phyloP scores from a whole-genome alignment of 208 protist genomes.

The Trypanosoma rangeli region DNA sequence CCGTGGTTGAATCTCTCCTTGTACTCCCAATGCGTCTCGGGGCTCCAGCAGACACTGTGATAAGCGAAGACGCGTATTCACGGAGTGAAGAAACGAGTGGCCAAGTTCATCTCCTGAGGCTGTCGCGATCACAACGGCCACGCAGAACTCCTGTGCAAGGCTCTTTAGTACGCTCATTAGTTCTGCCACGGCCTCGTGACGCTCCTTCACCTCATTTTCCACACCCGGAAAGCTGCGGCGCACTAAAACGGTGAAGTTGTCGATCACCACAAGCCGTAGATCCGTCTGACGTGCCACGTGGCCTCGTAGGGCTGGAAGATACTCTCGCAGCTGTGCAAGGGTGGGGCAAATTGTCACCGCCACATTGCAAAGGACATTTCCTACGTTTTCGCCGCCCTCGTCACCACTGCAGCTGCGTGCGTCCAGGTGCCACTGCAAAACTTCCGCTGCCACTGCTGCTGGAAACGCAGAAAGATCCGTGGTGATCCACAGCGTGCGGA shows the following conservation, averaged over 20 bases:
- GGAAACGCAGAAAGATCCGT: slow-evolving; percentile 13
- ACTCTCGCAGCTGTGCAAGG: slow-evolving; percentile 15
- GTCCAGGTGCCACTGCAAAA: slow-evolving; percentile 15
- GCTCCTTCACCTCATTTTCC: slow-evolving; percentile 40
- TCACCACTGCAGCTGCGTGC: slow-evolving; percentile 4
- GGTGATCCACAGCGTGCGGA: slow-evolving; percentile 25
- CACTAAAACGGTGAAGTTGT: slow-evolving; percentile 51
- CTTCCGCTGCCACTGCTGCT: slow-evolving; percentile 6
- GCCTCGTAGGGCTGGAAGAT: slow-evolving; percentile 10
- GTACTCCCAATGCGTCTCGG: neutral
- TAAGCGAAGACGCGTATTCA: slow-evolving; percentile 66
- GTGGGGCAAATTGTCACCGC: slow-evolving; percentile 1
- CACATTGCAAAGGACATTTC: slow-evolving; percentile 15
- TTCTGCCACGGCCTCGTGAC: slow-evolving; percentile 42
- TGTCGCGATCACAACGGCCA: slow-evolving; percentile 47
- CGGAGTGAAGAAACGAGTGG: slow-evolving; percentile 57
- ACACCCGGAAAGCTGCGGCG: slow-evolving; percentile 39
- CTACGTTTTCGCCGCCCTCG: neutral
- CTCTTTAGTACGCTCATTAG: slow-evolving; percentile 54
- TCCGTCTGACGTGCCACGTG: slow-evolving; percentile 1
- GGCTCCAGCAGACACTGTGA: slow-evolving; percentile 9
- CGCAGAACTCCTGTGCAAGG: slow-evolving; percentile 36
- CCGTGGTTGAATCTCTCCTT: neutral
- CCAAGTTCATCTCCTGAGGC: slow-evolving; percentile 42
- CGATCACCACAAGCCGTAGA: slow-evolving; percentile 56